Conservation (phyloP, 768 basidiomycete species). For the Kondoa malvinella region DNA sequence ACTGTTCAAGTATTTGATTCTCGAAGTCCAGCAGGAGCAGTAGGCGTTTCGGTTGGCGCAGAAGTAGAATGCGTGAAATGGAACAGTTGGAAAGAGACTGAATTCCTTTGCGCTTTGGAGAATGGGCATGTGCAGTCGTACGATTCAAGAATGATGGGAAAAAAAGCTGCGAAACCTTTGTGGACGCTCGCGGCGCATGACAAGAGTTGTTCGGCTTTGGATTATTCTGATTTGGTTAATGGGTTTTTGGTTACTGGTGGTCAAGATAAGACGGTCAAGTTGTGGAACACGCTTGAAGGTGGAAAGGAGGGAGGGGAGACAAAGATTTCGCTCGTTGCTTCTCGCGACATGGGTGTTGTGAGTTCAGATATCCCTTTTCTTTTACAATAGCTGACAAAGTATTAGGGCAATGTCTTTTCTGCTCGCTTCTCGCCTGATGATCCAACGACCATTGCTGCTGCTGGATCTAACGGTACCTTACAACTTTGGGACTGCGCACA, state of each 20-base stretch:
- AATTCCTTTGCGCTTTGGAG: constrained; percentile 66
- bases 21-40: constrained; percentile 48
- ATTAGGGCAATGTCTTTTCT: constrained; percentile 89
- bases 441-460: constrained; percentile 79
- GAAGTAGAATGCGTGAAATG: constrained; percentile 88
- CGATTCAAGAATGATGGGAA: constrained; percentile 45
- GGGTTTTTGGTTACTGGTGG: constrained; percentile 90
- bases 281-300: constrained; percentile 57
- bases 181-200: constrained; percentile 91
- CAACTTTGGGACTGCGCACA: constrained; percentile 91
- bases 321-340: constrained; percentile 69
- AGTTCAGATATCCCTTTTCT: constrained; percentile 18
- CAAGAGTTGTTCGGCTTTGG: constrained; percentile 69
- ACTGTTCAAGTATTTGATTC: constrained; percentile 91
- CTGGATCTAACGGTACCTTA: constrained; percentile 79
- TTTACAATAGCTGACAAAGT: not conserved
- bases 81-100: constrained; percentile 42
- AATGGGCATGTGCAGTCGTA: constrained; percentile 86
- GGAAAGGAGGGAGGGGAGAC: constrained; percentile 45
- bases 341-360: constrained; percentile 80
- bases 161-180: constrained; percentile 37
- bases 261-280: constrained; percentile 74
- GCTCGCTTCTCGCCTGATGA: constrained; percentile 82
- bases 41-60: constrained; percentile 45
- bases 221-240: constrained; percentile 72